Evolutionary conservation across 768 basidiomycete species (phyloP).

Genomic region (Boletus pseudopeckii): DNA sequence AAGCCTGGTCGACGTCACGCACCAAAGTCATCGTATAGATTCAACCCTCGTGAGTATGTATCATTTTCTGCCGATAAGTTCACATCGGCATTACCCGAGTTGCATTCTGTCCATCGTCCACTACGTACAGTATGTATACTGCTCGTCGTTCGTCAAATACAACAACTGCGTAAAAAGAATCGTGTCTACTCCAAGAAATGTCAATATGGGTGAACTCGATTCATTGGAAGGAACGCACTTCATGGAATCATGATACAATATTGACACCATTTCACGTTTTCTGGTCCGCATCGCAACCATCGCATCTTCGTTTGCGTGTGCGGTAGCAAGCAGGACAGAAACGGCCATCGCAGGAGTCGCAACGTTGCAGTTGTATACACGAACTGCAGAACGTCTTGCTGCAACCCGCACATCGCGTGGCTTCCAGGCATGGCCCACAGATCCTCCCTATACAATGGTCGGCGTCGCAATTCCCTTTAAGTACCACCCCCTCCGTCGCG

Average conservation of each 20-base stretch:
- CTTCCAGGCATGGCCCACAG: conserved; percentile 11
- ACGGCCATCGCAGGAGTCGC: conserved; percentile 2
- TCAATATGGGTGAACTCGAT: neutral
- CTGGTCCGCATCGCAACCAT: neutral
- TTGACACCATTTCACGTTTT: neutral
- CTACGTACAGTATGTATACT: neutral
- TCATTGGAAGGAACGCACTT: neutral
- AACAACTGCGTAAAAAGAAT: neutral
- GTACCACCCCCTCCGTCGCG: conserved; percentile 9
- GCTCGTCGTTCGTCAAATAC: neutral
- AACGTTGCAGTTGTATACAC: conserved; percentile 6
- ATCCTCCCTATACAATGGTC: conserved; percentile 5
- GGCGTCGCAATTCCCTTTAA: neutral
- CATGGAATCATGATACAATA: neutral
- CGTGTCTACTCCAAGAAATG: neutral
- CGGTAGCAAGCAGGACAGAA: conserved; percentile 9
- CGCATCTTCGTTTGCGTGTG: neutral
- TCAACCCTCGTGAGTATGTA: neutral
- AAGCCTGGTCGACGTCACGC: neutral
- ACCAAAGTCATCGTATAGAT: neutral
- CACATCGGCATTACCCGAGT: neutral
- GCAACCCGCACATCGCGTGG: conserved; percentile 14
- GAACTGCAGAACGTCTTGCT: conserved; percentile 8
- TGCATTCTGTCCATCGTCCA: neutral
- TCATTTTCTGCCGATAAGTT: neutral